Evolutionary conservation across 352 stramenopile genomes (phyloP), one percentile per base, ranked within the genome.

Genomic region (Thraustotheca clavata): DNA sequence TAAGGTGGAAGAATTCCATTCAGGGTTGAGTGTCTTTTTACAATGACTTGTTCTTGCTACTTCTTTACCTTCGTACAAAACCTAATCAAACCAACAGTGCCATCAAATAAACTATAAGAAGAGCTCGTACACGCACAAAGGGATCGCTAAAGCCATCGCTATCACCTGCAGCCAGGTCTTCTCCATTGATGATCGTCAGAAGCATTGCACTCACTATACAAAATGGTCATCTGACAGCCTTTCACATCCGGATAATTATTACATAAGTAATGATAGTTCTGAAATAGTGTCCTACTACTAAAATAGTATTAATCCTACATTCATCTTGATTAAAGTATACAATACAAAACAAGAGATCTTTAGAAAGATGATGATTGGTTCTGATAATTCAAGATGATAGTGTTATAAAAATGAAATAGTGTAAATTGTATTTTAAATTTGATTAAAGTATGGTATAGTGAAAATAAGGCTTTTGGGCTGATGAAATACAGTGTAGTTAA

Each of bases 61-160:
- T 52, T 93, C 84, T 48, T 82, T 82, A 18, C 76, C 73, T 48
- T 93, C 84, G 68, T 89, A 93, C 43, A 74, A 73, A 34, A 93
- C 72, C 47, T 76, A 65, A n/a, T n/a, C n/a, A n/a, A n/a, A 48
- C 11, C 29, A 4, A 18, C 20, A 36, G 31, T 8, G 33, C 8
- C 29, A 60, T n/a, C 16, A 43, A 20, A 43, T 43, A 16, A 12
- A 5, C 20, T 27, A 29, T 14, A 48, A 16, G 3, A 26, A 40
- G 18, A 32, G 5, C 11, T 22, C 57, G 11, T 54, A 65, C 57
- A 6, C 57, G 73, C 11, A 89, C 80, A 67, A 87, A 91, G 67
- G 84, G 79, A 49, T 93, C 84, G 48, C 79, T 87, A 60, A 73
- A 85, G 60, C 77, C 79, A 38, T 75, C 83, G 32, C 79, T 18